Base-by-base conservation (phyloP, 1,284 basidiomycete genomes). In the Ganoderma resinaceum region DNA sequence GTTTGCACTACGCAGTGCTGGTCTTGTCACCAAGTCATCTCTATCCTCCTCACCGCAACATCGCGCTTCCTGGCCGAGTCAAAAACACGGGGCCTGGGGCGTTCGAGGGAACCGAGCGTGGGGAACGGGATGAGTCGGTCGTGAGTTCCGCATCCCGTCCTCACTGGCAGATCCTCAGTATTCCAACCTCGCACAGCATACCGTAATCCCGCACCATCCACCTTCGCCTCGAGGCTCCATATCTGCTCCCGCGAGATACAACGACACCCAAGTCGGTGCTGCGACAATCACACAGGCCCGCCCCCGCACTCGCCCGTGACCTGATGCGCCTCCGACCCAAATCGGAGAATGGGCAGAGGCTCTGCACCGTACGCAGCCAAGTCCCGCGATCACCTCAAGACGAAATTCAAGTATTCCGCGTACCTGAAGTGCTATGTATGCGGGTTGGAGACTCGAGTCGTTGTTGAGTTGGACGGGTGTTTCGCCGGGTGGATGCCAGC, bases 261-360 rank as follows among this genome's bases (percentile, higher is more conserved):
- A 29, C 31, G n/a, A 37, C 57, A 38, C n/a, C 23, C 58, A 40
- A 42, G 58, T 60, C 58, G n/a, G 55, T 58, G 31, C 31, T 37
- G 55, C 55, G 33, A 37, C 55, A 9, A 38, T 40, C 35, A 38
- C 23, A 37, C 35, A 60, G n/a, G n/a, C 35, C 33, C n/a, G 57
- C 37, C 20, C n/a, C 35, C 37, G n/a, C 58, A 16, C 16, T 6
- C 37, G 23, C 37, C 35, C 57, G 23, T 42, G 58, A 7, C 58
- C 26, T 60, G 58, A 60, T 60, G 58, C 58, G 58, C 35, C 37
- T 60, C 58, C 58, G 58, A 60, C 58, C 18, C 4, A 18, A 60
- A 60, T 60, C 58, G 58, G 58, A 60, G 58, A 40, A 60, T 40
- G 20, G 37, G 35, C 37, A 26, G 58, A 40, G 58, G 58, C 58